Base-by-base conservation (phyloP, 2,329 filamentous ascomycete genomes). In the Trichoderma sp. region DNA sequence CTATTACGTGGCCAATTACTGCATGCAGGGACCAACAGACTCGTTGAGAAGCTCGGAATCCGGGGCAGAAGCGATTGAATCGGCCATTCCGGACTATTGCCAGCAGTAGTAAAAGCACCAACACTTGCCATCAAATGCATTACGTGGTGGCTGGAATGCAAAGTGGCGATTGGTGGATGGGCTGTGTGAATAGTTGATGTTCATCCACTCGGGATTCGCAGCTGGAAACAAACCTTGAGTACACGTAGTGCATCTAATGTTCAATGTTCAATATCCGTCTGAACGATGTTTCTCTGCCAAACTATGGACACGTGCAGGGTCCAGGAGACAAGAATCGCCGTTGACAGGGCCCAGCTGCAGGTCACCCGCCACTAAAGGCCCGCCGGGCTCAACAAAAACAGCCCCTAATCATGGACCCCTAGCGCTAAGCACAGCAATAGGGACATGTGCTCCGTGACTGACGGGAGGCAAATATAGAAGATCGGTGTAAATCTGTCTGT, bases 381-480 rank as follows among this genome's bases (percentile, higher is more conserved):
- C 51, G 28, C 64, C 58, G 30, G 37, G 54, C 54, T 59, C 54
- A 66, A 59, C 54, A 59, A 66, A 64, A 66, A 43, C 49, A 55
- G 54, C 64, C 60, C 64, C 64, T 66, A 66, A 59, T 51, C 28
- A 46, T 13, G 54, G 39, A 24, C 39, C 63, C 64, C 54, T 58
- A 43, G 13, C 39, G 24, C 61, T 26, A 43, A 24, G 24, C n/a
- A 55, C 24, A 30, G 32, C 32, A 28, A 37, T 34, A 14, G 43
- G 32, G 49, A 56, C 59, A 61, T 61, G 59, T 52, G 46, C n/a
- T 63, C 59, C 59, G 32, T 63, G 59, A 34, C n/a, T 18, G 46
- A 49, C 46, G 24, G 46, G 46, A 49, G 46, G 46, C n/a, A 49
- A 49, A 43, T 43, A 43, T 43, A 18, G 39, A 43, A 43, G 5